These are phyloP conservation scores for Alternaria gaisen DNA, from an alignment of 2,329 filamentous ascomycete genomes.

Conservation along the genomic window DNA sequence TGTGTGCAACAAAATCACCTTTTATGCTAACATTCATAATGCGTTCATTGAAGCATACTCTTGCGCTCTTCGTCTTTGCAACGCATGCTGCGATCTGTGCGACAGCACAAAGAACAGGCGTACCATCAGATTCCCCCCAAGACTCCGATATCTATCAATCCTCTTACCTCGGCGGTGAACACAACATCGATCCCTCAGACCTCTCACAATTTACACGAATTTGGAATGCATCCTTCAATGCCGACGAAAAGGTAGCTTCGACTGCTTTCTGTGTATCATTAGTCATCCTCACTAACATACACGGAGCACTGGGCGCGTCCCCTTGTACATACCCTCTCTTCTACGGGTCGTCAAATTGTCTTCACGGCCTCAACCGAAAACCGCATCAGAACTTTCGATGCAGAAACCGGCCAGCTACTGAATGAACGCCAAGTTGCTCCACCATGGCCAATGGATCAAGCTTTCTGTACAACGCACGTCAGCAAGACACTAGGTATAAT, in stretches of 20 bases:
- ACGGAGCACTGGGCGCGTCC: constrained; percentile 59
- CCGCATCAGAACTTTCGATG: constrained; percentile 30
- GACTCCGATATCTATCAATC: constrained; percentile 30
- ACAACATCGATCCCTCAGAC: constrained; percentile 54
- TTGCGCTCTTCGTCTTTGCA: background rate
- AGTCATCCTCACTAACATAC: background rate
- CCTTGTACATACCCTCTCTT: constrained; percentile 54
- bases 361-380: constrained; percentile 32
- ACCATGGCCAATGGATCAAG: constrained; percentile 26
- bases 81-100: background rate
- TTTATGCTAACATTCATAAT: background rate
- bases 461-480: constrained; percentile 19
- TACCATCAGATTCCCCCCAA: constrained; percentile 25
- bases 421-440: constrained; percentile 22
- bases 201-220: constrained; percentile 52
- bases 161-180: constrained; percentile 40
- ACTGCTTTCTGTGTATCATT: background rate
- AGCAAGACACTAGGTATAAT: constrained; percentile 31
- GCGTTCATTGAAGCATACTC: background rate
- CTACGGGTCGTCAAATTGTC: constrained; percentile 26
- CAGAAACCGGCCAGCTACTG: constrained; percentile 25
- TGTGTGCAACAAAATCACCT: background rate
- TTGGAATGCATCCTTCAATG: constrained; percentile 47
- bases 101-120: constrained; percentile 8
- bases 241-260: constrained; percentile 41